Percentiles rank a stretch among this genome's conserved stretches.
Conservation (phyloP, 306 rosid genomes). For the Morella rubra region DNA sequence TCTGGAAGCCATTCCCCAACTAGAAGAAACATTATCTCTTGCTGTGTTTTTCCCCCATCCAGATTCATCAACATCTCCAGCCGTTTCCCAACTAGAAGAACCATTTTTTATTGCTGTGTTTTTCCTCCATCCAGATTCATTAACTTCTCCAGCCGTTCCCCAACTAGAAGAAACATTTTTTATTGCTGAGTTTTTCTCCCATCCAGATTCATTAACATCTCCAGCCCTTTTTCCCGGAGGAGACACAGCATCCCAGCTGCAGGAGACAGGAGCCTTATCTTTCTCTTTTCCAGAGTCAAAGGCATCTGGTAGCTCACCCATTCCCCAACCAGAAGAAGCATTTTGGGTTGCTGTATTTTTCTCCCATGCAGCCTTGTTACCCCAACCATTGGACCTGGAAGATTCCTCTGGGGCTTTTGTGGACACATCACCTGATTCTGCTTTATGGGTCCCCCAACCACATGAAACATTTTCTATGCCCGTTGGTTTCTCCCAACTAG, state of each 20-base stretch:
- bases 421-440: neutral
- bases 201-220: neutral
- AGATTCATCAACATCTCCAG: conserved; percentile 11
- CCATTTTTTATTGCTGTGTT: neutral
- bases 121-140: neutral
- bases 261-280: conserved; percentile 12
- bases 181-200: neutral
- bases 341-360: neutral
- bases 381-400: conserved; percentile 21
- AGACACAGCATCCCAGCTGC: conserved; percentile 14
- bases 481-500: conserved; percentile 18
- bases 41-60: neutral
- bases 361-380: neutral
- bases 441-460: conserved; percentile 6
- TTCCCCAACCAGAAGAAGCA: conserved; percentile 17
- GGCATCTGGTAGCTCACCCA: neutral
- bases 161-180: conserved; percentile 24
- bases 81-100: neutral
- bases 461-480: neutral
- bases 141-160: neutral
- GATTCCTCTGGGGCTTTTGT: conserved; percentile 10
- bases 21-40: conserved; percentile 7
- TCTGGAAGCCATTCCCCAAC: conserved; percentile 13
- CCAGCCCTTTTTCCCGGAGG: conserved; percentile 25
- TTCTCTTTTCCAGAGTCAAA: conserved; percentile 2